These are phyloP conservation scores for Chenopodium suecicum DNA, from an alignment of 148 eudicot species.

Conservation along the genomic window DNA sequence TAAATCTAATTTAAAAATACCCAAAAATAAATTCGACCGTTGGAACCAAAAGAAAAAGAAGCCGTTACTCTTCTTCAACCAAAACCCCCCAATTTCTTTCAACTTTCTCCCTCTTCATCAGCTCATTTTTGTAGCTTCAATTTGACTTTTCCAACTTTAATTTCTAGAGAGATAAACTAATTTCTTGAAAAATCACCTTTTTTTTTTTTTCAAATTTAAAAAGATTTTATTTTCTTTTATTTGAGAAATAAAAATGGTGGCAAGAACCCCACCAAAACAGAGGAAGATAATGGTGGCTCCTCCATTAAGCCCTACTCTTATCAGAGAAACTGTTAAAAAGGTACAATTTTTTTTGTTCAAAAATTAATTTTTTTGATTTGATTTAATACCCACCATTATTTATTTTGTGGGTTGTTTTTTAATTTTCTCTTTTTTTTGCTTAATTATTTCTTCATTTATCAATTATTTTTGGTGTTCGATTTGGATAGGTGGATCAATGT, in stretches of 20 bases:
- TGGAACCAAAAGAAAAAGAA: constrained; percentile 25
- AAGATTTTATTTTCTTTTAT: not conserved
- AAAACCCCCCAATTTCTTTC: not conserved
- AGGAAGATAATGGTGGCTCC: constrained; percentile 53
- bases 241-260: constrained; percentile 55
- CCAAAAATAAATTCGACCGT: constrained; percentile 26
- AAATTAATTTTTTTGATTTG: not conserved
- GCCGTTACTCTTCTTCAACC: constrained; percentile 22
- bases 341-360: constrained; percentile 25
- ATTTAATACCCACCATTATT: not conserved
- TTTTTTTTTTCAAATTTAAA: not conserved
- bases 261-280: constrained; percentile 78
- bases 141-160: constrained; percentile 20
- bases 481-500: constrained; percentile 80
- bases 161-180: constrained; percentile 21
- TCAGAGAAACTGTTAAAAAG: constrained; percentile 78
- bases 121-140: constrained; percentile 8
- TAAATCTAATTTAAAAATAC: not conserved
- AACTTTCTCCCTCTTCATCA: constrained; percentile 2
- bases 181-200: not conserved
- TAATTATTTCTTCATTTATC: not conserved
- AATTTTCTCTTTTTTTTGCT: not conserved
- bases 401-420: not conserved
- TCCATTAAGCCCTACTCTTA: constrained; percentile 70
- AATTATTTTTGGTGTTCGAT: not conserved